Conservation (phyloP, 345 rosid species). For the Lagerstroemia speciosa region DNA sequence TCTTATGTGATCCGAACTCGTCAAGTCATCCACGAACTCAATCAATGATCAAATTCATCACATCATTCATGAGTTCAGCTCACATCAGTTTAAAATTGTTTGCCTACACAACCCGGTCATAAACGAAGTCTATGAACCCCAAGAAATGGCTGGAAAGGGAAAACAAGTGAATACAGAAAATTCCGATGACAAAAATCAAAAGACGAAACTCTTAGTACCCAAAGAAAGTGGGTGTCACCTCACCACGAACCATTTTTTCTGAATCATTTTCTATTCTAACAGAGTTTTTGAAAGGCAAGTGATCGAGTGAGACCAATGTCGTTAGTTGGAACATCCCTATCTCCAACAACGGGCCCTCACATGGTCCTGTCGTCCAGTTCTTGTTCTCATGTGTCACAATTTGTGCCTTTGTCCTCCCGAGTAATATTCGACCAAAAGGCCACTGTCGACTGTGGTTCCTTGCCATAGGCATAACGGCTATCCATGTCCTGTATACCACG, state of each 20-base stretch:
- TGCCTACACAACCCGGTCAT: too few relatives aligned
- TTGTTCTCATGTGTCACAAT: background rate
- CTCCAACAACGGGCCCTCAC: background rate
- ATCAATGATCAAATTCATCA: background rate
- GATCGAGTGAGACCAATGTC: background rate
- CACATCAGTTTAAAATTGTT: too few relatives aligned
- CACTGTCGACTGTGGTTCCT: background rate
- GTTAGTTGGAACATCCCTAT: background rate
- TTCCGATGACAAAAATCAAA: too few relatives aligned
- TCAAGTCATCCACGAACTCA: background rate
- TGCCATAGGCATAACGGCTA: background rate
- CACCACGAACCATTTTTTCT: background rate
- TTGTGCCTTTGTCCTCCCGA: background rate
- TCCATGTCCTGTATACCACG: background rate
- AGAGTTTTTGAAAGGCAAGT: background rate
- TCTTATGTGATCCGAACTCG: background rate
- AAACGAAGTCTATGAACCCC: too few relatives aligned
- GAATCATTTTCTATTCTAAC: background rate
- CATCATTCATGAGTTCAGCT: too few relatives aligned
- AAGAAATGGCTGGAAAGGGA: too few relatives aligned
- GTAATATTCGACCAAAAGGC: background rate
- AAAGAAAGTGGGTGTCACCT: too few relatives aligned
- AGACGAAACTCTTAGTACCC: too few relatives aligned
- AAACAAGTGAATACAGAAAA: too few relatives aligned
- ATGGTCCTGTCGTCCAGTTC: background rate